These are phyloP conservation scores for Chlamydomonas urium DNA, from an alignment of 139 green algal species.

Conservation along the genomic window DNA sequence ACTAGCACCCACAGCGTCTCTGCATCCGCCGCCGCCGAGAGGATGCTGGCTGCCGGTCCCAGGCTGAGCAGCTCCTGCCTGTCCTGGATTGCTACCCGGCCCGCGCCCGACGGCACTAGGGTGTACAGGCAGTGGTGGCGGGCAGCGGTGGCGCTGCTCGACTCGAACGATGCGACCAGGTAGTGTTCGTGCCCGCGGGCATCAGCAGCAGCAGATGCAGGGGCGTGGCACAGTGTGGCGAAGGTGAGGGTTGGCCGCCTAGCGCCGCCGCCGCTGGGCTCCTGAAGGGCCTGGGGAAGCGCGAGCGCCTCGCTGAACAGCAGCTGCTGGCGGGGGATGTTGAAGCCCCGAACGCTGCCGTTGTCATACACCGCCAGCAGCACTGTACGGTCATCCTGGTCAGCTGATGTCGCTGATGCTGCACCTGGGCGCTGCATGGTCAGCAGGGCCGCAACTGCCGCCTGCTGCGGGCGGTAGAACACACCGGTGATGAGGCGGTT, in stretches of 20 bases:
- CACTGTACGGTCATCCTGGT: not conserved
- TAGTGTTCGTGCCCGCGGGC: not conserved
- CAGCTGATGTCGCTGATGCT: not conserved
- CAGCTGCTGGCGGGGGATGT: conserved; percentile 15
- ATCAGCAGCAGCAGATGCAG: too few relatives aligned
- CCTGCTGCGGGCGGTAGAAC: conserved; percentile 23
- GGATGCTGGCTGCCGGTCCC: not conserved
- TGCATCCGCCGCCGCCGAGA: not conserved
- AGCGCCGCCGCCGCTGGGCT: not conserved
- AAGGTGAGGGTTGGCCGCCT: not conserved
- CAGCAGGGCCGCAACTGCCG: conserved; percentile 12
- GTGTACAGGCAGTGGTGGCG: not conserved
- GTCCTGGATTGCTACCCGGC: not conserved
- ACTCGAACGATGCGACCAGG: conserved; percentile 2
- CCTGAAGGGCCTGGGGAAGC: not conserved
- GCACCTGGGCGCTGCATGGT: not conserved
- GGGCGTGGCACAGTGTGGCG: too few relatives aligned
- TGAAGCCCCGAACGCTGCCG: conserved; percentile 29
- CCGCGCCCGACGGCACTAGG: not conserved
- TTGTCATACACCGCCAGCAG: conserved; percentile 43
- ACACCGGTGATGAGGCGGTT: conserved; percentile 35
- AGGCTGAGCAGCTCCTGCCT: not conserved
- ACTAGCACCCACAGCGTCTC: not conserved
- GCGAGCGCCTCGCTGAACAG: conserved; percentile 15
- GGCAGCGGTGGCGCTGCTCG: not conserved